These are phyloP conservation scores for Candolleomyces efflorescens DNA, from an alignment of 768 basidiomycete genomes.

Conservation along the genomic window DNA sequence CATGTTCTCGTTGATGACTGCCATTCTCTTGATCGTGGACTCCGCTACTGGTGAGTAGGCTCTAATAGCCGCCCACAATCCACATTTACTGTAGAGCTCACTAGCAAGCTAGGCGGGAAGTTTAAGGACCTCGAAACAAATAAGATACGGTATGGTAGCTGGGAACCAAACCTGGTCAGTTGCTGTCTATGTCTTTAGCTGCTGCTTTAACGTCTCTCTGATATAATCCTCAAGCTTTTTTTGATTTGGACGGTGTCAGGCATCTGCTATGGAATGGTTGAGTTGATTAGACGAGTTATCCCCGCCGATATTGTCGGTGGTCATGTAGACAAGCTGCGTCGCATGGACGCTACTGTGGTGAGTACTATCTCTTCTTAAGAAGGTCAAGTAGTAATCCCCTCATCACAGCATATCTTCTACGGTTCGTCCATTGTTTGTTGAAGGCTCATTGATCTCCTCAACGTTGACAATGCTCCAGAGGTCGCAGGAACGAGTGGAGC, in stretches of 20 bases:
- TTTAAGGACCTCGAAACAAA: constrained; percentile 19
- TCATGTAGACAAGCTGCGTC: constrained; percentile 25
- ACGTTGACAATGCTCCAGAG: constrained; percentile 12
- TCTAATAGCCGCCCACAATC: not conserved
- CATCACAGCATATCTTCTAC: constrained; percentile 25
- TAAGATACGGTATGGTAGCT: constrained; percentile 19
- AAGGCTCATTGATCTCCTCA: too few relatives aligned
- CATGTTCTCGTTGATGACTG: constrained; percentile 25
- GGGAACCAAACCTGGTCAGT: constrained; percentile 26
- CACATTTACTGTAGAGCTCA: not conserved
- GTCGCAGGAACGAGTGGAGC: constrained; percentile 27
- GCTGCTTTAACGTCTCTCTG: not conserved
- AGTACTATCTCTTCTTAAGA: not conserved
- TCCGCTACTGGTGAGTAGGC: constrained; percentile 20
- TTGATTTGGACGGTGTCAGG: constrained; percentile 29
- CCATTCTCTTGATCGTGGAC: constrained; percentile 28
- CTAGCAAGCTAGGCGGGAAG: constrained; percentile 17
- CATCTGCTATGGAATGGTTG: constrained; percentile 31
- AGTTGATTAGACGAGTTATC: constrained; percentile 31
- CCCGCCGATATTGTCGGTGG: constrained; percentile 32
- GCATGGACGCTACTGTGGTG: constrained; percentile 29
- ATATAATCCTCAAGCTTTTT: constrained; percentile 18
- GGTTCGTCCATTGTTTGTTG: constrained; percentile 1
- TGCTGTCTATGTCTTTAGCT: not conserved
- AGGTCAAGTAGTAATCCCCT: not conserved